Conservation (phyloP, 192 early-diverging fungal genomes). For the Backusella tarrabulga region DNA sequence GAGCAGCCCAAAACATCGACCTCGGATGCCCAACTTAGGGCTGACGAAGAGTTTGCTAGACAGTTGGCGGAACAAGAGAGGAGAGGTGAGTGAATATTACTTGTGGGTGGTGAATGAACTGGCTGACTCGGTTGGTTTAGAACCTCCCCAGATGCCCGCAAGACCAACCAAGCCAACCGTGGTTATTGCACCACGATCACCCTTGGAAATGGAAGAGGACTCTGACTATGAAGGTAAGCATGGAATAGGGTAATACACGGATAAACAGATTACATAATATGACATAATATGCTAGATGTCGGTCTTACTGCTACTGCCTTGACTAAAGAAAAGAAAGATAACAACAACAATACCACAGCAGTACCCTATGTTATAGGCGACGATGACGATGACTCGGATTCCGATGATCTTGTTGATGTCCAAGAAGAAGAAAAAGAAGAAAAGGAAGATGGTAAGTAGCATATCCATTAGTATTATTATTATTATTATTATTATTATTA, state of each 20-base stretch:
- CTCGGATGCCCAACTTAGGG: constrained; percentile 42
- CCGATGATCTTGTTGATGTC: constrained; percentile 24
- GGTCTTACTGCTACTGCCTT: neutral
- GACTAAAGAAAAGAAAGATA: neutral
- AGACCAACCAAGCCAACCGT: constrained; percentile 1
- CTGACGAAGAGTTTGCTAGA: constrained; percentile 56
- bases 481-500: too few relatives aligned
- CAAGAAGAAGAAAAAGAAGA: constrained; percentile 16
- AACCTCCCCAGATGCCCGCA: neutral
- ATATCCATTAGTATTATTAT: too few relatives aligned
- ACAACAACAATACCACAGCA: neutral
- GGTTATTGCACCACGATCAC: constrained; percentile 8
- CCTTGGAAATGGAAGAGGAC: constrained; percentile 14
- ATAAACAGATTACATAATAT: neutral
- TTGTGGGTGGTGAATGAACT: too few relatives aligned
- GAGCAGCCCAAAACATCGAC: constrained; percentile 31
- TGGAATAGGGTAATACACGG: neutral
- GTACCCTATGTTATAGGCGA: constrained; percentile 27
- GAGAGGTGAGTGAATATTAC: neutral
- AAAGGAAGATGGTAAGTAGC: neutral
- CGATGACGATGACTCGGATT: constrained; percentile 25
- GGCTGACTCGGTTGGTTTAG: too few relatives aligned
- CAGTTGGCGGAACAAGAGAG: constrained; percentile 39
- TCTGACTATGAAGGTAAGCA: constrained; percentile 11
- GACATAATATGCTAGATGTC: neutral